Conservation (phyloP, 1,139 yeast genomes). For the Eremothecium cymbalariae region DNA sequence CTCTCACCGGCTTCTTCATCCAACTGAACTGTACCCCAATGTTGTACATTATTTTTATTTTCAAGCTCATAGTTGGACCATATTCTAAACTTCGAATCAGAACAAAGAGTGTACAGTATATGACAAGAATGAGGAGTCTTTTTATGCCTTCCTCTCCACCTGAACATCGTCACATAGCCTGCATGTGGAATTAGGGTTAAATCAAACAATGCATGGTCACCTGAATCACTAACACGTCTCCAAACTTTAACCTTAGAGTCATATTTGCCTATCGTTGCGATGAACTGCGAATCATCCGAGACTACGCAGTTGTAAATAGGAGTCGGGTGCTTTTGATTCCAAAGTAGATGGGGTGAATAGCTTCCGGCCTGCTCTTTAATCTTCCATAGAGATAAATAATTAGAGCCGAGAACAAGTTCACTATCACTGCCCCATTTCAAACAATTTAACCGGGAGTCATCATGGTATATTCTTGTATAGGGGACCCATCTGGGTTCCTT, state of each 20-base stretch:
- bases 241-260: slow-evolving; percentile 71
- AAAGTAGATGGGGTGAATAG: slow-evolving; percentile 36
- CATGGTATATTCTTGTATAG: slow-evolving; percentile 34
- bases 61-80: slow-evolving; percentile 68
- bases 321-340: slow-evolving; percentile 50
- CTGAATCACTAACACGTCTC: slow-evolving; percentile 61
- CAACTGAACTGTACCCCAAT: slow-evolving; percentile 52
- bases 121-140: slow-evolving; percentile 34
- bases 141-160: slow-evolving; percentile 43
- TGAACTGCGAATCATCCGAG: slow-evolving; percentile 56
- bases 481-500: slow-evolving; percentile 43
- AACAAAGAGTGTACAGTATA: slow-evolving; percentile 49
- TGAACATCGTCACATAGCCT: slow-evolving; percentile 43
- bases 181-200: slow-evolving; percentile 62
- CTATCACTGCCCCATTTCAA: slow-evolving; percentile 59
- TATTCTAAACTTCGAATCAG: slow-evolving; percentile 49
- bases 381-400: slow-evolving; percentile 47
- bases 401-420: slow-evolving; percentile 58
- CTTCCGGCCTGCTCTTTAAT: slow-evolving; percentile 42
- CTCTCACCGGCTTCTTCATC: slow-evolving; percentile 28
- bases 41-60: slow-evolving; percentile 48
- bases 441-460: slow-evolving; percentile 39
- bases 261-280: slow-evolving; percentile 54
- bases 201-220: slow-evolving; percentile 63
- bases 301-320: slow-evolving; percentile 49